Conservation (phyloP, 345 rosid species). For the Diplotaxis tenuifolia region DNA sequence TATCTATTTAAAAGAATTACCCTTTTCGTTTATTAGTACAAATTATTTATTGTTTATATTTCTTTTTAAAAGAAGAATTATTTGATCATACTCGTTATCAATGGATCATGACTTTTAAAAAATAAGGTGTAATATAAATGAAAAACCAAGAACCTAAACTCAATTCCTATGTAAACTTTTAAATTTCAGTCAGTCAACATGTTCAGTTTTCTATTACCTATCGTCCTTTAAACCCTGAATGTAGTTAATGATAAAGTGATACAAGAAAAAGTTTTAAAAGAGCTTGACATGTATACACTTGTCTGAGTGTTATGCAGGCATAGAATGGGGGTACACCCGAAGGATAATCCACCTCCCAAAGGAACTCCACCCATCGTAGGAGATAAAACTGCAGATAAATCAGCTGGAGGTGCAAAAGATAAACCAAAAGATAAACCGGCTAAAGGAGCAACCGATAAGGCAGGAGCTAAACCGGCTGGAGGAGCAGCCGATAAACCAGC, state of each 20-base stretch:
- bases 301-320: slow-evolving; percentile 16
- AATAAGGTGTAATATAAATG: not conserved
- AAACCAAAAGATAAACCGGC: not conserved
- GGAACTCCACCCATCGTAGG: slow-evolving; percentile 19
- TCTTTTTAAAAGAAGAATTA: no score
- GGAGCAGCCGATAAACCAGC: not conserved
- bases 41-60: no score
- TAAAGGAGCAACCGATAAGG: not conserved
- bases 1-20: no score
- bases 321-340: slow-evolving; percentile 20
- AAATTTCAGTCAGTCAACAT: not conserved
- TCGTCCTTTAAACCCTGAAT: not conserved
- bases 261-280: not conserved
- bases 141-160: not conserved
- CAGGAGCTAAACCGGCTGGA: not conserved
- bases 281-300: not conserved
- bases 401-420: not conserved
- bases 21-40: no score
- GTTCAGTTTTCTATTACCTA: not conserved
- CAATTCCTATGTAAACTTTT: not conserved
- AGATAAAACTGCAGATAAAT: not conserved
- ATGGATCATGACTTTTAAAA: not conserved
- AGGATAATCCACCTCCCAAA: slow-evolving; percentile 25
- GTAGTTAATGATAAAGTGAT: no score
- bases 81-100: not conserved